Evolutionary conservation across 1,284 basidiomycete species (phyloP).

Genomic region (Schizophyllum amplum): DNA sequence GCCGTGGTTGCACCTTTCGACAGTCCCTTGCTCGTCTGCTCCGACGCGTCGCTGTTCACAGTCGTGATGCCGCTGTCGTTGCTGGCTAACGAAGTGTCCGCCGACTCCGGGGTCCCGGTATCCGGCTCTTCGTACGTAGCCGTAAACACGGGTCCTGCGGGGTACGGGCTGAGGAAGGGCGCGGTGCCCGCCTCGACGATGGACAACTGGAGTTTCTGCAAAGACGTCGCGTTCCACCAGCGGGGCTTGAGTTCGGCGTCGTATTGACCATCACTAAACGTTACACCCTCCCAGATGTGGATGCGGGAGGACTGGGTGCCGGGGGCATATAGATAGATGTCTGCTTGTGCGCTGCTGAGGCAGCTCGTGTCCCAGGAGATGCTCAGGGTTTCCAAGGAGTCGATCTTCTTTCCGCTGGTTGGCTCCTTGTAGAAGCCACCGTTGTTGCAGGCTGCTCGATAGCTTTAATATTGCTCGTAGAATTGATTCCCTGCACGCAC

Average conservation of each 20-base stretch:
- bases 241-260: conserved; percentile 48
- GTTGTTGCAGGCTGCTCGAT: conserved; percentile 1
- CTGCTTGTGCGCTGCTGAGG: conserved; percentile 39
- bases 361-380: conserved; percentile 71
- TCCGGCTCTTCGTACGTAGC: conserved; percentile 49
- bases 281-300: conserved; percentile 57
- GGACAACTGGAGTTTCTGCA: conserved; percentile 52
- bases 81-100: conserved; percentile 24
- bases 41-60: conserved; percentile 26
- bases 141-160: conserved; percentile 68
- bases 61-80: conserved; percentile 28
- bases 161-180: conserved; percentile 47
- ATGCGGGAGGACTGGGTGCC: conserved; percentile 36
- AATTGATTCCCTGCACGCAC: background rate
- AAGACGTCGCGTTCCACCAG: conserved; percentile 71
- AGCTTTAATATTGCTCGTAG: background rate
- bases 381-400: conserved; percentile 33
- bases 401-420: conserved; percentile 36
- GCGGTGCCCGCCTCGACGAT: conserved; percentile 53
- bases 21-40: conserved; percentile 10
- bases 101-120: conserved; percentile 32
- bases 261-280: conserved; percentile 48
- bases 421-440: conserved; percentile 48
- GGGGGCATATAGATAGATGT: conserved; percentile 72
- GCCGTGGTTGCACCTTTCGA: conserved; percentile 67